Evolutionary conservation across 169 alveolate genomes (phyloP), one percentile per base, ranked within the genome.

Genomic region (Plasmodium coatneyi): DNA sequence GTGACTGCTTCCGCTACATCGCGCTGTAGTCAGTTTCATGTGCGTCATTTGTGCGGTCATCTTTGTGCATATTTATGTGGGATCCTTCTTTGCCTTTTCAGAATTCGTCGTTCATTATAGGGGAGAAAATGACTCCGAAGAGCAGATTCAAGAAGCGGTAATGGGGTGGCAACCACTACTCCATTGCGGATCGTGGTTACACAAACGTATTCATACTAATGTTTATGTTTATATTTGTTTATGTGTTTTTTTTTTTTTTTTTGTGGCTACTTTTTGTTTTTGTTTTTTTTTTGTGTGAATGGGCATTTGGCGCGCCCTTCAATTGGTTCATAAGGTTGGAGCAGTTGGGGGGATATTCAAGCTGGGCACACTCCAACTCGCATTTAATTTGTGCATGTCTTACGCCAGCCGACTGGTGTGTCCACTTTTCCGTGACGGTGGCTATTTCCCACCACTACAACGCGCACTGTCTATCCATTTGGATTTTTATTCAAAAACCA

Each of bases 31-130:
- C 60, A 49, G 9, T 12, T 49, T 49, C 60, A 4, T 49, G 60
- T 49, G 22, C 0, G 60, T 25, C 36, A 5, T 22, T 7, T 28
- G 16, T 66, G 6, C 14, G 14, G 4, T 66, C 34, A 16, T 49
- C 60, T 14, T 16, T 22, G 19, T 49, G 3, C 70, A 25, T 81
- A 80, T 81, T 81, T 56, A 56, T 25, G 41, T 43, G 36, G n/a
- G 41, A 54, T 30, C 16, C 28, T 74, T 32, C 28, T 70, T 66
- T 32, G 25, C 41, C 19, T 49, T 66, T 74, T 71, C 78, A 84
- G 93, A 84, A 84, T 84, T 84, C 93, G 22, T 84, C 84, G 22
- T 84, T 84, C 66, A 84, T 84, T 82, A 84, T 84, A 72, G 93
- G 86, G 32, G 93, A 84, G 79, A 84, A 84, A 49, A 84, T 84